Evolutionary conservation across 352 stramenopile species (phyloP), one percentile per base, ranked within the genome.

Genomic region (Saprolegnia diclina): DNA sequence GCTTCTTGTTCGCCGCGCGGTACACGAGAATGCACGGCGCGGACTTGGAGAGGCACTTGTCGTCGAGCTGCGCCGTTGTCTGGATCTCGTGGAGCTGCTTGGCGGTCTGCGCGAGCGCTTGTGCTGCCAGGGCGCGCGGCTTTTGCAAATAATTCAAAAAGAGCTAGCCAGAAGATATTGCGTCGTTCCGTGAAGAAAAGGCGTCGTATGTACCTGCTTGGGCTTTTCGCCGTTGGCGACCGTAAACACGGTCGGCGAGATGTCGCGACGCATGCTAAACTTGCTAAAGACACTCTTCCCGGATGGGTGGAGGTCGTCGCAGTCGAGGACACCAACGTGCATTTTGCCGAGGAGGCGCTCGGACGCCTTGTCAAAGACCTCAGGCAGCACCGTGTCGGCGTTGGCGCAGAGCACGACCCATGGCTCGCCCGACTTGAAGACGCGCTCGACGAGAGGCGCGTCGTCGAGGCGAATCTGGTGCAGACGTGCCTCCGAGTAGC

Each of bases 341-440:
- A 75, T 83, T 65, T 84, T 83, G 64, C 76, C 79, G 5, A 71
- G 74, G 16, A 94, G 75, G 0, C 78, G 82, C 63, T 77, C 70
- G 56, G 84, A 73, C 53, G 82, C 79, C 56, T 92, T 82, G 52
- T 80, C 78, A 57, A 91, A 92, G 1, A 87, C 79, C 21, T 89
- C 82, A 0, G 86, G 84, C 26, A 94, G 70, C 10, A 87, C 74
- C 35, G 89, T 81, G 46, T 94, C 80, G 3, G 81, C 78, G 16
- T 80, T 78, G 14, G 77, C 74, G 70, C 86, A 94, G 11, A 94
- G 74, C 71, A 94, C 84, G 26, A 90, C 74, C 84, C 86, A 94
- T 9, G 86, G 85, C 71, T 94, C 86, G 1, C 85, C 85, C 0
- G 84, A 92, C 71, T 75, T 79, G 67, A 94, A 91, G 19, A 94